Evolutionary conservation across 2,329 filamentous ascomycete species (phyloP).

Genomic region (Colletotrichum zoysiae): DNA sequence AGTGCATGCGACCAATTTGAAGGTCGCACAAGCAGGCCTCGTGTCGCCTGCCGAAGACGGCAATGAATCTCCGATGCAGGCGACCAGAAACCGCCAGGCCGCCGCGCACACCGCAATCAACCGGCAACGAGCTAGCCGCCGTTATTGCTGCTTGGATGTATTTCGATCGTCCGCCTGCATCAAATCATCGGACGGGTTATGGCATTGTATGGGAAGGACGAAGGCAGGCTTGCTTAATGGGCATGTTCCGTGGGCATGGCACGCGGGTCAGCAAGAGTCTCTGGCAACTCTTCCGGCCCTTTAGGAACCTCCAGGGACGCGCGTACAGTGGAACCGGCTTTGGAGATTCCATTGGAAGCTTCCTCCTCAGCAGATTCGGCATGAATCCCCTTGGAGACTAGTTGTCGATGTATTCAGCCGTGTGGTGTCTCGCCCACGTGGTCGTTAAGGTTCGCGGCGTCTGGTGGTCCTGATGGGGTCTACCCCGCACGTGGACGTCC

Average conservation of each 20-base stretch:
- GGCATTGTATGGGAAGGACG: background rate
- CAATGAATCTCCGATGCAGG: conserved; percentile 31
- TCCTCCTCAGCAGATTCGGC: background rate
- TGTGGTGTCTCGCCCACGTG: conserved; percentile 24
- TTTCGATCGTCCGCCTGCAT: background rate
- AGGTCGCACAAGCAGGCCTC: background rate
- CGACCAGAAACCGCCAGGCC: background rate
- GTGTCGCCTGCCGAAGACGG: conserved; percentile 36
- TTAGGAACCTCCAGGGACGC: background rate
- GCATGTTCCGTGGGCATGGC: background rate
- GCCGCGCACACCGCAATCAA: background rate
- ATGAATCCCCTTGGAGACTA: background rate
- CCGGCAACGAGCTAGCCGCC: background rate
- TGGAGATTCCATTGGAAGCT: background rate
- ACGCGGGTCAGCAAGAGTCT: background rate
- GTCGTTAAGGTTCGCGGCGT: conserved; percentile 23
- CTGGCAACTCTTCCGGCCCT: background rate
- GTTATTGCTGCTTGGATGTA: background rate
- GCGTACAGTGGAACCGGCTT: background rate
- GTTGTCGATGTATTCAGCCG: conserved; percentile 2
- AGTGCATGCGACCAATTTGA: background rate
- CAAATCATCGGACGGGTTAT: background rate
- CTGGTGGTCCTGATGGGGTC: background rate
- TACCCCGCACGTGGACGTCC: conserved; percentile 11
- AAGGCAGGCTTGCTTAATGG: background rate